Percentiles rank a stretch among this genome's conserved stretches.
phyloP scores from a whole-genome alignment of 1,284 basidiomycete genomes.

The Sporisorium exsertum region DNA sequence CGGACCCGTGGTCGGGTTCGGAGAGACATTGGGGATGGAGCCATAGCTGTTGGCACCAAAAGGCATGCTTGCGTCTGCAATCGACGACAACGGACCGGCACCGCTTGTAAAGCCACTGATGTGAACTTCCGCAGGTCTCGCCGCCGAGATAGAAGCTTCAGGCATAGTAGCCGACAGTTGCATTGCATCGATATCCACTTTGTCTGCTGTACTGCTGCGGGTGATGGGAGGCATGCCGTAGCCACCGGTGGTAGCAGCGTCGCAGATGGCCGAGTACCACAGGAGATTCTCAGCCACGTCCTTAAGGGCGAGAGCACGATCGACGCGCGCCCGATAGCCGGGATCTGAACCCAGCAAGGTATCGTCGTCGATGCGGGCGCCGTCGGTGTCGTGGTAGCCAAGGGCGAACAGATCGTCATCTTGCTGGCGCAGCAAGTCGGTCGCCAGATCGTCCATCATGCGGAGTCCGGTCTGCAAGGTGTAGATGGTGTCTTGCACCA shows the following conservation, averaged over 20 bases:
- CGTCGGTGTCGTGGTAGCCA: slow-evolving; percentile 38
- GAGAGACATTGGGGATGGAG: slow-evolving; percentile 13
- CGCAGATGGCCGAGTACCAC: slow-evolving; percentile 49
- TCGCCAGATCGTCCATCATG: slow-evolving; percentile 49
- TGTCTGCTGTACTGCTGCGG: slow-evolving; percentile 30
- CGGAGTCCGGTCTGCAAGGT: slow-evolving; percentile 36
- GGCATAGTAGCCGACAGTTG: slow-evolving; percentile 28
- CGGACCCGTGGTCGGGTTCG: slow-evolving; percentile 3
- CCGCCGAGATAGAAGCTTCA: slow-evolving; percentile 10
- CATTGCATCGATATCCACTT: slow-evolving; percentile 34
- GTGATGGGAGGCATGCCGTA: slow-evolving; percentile 35
- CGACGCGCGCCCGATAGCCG: slow-evolving; percentile 25
- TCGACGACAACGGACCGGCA: not conserved
- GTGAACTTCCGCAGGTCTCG: not conserved
- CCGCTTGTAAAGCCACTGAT: not conserved
- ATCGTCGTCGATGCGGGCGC: slow-evolving; percentile 22
- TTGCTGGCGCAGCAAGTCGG: slow-evolving; percentile 42
- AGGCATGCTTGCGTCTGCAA: not conserved
- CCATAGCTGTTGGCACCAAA: slow-evolving; percentile 20
- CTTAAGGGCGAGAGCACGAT: slow-evolving; percentile 35
- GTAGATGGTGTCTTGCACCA: slow-evolving; percentile 30
- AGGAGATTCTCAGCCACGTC: slow-evolving; percentile 41
- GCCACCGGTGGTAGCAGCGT: slow-evolving; percentile 29
- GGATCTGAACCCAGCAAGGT: slow-evolving; percentile 25
- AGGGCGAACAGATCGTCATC: slow-evolving; percentile 37